A percentile compares a stretch with the other conserved stretches of the same genome.
Conservation (phyloP, 345 rosid species). For the Acer saccharum region DNA sequence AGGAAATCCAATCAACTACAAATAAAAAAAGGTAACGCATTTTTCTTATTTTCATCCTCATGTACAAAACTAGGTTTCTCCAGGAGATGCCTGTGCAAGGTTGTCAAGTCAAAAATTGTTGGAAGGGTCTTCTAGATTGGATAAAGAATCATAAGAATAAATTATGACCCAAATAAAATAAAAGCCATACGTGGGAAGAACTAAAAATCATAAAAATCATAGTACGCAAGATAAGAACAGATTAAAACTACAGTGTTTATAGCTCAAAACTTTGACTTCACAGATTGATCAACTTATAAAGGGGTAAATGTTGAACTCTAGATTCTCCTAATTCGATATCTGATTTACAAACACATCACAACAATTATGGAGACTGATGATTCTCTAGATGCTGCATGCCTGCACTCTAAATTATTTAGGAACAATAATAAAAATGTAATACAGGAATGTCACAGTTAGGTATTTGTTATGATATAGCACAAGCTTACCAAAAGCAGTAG, state of each 20-base stretch:
- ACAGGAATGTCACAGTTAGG: neutral
- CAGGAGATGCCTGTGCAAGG: neutral
- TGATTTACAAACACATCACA: too few species aligned
- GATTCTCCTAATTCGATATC: too few species aligned
- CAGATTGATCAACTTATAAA: neutral
- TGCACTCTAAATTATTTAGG: neutral
- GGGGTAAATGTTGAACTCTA: neutral
- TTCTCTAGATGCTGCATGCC: neutral
- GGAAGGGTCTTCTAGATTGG: neutral
- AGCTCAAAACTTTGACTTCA: neutral
- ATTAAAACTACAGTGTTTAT: neutral
- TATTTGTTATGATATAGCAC: neutral
- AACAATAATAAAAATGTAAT: neutral
- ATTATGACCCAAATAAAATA: neutral
- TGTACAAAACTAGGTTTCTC: neutral
- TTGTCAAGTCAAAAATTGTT: neutral
- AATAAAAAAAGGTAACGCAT: neutral
- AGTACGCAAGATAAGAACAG: neutral
- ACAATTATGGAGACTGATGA: too few species aligned
- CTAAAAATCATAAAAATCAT: neutral
- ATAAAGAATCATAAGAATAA: neutral
- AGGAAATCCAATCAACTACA: neutral
- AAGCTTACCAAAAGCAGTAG: conserved; percentile 63
- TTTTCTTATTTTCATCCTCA: neutral
- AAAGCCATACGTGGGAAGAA: neutral